These are phyloP conservation scores for Suhomyces chickasaworum DNA, from an alignment of 1,139 yeast genomes.

Conservation along the genomic window DNA sequence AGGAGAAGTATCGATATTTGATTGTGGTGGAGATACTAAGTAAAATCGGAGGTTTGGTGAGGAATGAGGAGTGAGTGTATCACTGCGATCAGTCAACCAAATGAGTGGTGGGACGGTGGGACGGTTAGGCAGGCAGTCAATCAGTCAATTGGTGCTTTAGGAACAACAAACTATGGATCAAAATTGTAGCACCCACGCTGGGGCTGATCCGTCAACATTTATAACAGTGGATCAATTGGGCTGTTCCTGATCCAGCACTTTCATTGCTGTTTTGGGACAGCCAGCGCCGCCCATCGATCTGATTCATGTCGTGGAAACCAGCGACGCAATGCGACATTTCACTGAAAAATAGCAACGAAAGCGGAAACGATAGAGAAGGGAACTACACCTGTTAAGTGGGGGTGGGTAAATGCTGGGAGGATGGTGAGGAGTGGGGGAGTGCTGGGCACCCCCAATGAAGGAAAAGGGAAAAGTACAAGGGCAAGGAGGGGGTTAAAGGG, in stretches of 20 bases:
- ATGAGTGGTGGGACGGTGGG: no score
- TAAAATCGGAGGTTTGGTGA: not conserved
- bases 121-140: not conserved
- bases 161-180: not conserved
- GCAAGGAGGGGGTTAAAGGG: no score
- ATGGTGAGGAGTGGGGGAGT: not conserved
- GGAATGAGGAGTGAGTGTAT: not conserved
- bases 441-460: not conserved
- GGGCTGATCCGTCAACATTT: slow-evolving; percentile 11
- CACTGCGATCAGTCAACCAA: not conserved
- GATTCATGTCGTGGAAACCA: slow-evolving; percentile 10
- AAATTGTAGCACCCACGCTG: not conserved
- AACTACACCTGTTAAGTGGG: not conserved
- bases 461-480: no score
- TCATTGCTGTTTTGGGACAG: slow-evolving; percentile 14
- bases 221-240: slow-evolving; percentile 8
- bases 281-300: slow-evolving; percentile 15
- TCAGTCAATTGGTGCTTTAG: not conserved
- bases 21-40: not conserved
- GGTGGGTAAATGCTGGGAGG: not conserved
- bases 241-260: slow-evolving; percentile 15
- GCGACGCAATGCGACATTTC: slow-evolving; percentile 8
- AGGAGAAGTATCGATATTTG: no score
- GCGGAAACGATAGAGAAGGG: not conserved
- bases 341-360: not conserved